Conservation (phyloP, 2,329 filamentous ascomycete species). For the Fusarium sulawesiense region DNA sequence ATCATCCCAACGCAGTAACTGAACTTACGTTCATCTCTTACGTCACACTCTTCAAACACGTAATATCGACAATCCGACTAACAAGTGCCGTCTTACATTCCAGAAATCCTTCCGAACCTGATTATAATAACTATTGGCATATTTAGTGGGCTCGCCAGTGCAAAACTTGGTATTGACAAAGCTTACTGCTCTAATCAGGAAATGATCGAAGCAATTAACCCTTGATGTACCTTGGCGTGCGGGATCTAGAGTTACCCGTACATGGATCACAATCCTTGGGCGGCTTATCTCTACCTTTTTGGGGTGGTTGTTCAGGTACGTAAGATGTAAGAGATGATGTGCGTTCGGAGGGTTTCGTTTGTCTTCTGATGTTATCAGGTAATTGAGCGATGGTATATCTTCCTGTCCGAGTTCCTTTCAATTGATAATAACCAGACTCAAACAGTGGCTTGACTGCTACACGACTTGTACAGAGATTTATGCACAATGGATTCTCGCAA, state of each 20-base stretch:
- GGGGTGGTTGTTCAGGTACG: not conserved
- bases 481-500: not conserved
- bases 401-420: too few species aligned
- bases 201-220: not conserved
- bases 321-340: not conserved
- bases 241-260: not conserved
- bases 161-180: not conserved
- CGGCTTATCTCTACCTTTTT: not conserved
- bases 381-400: too few species aligned
- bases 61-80: not conserved
- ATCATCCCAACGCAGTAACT: too few species aligned
- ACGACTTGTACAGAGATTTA: too few species aligned
- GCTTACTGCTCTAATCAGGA: not conserved
- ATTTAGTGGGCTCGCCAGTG: not conserved
- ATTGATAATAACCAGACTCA: too few species aligned
- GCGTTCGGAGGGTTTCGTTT: not conserved
- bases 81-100: too few species aligned
- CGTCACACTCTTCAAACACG: not conserved
- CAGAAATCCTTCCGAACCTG: not conserved
- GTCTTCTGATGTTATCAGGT: not conserved
- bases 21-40: not conserved
- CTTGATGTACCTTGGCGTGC: not conserved
- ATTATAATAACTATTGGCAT: not conserved
- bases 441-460: not conserved
- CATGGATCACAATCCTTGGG: not conserved